Base-by-base conservation (phyloP, 805 yeast genomes). In the Myxozyma monticola region DNA sequence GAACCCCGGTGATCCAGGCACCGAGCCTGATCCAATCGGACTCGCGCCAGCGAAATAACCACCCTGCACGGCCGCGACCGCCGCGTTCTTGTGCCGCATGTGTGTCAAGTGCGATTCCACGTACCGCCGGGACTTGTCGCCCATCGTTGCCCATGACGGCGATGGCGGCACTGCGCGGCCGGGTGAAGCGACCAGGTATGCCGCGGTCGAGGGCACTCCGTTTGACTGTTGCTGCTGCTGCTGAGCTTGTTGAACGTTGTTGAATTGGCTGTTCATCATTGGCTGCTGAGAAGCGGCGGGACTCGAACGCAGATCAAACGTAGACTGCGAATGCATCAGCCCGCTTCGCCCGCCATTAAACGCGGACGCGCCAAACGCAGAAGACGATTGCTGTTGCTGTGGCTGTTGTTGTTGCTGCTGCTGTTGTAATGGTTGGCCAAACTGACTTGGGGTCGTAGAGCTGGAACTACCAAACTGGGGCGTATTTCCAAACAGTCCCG, bases 231-330 rank as follows among this genome's bases (percentile, higher is more conserved):
- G 58, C 45, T 41, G 56, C 18, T 34, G 55, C 33, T 47, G 57
- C 12, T 49, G 60, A n/a, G n/a, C n/a, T 25, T 51, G 60, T 20
- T 45, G 42, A 17, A 43, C n/a, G 63, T n/a, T 17, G 21, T 14
- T 18, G 47, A 10, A 41, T 9, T 37, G 53, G 64, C 15, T 47
- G 60, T 39, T 55, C 61, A 45, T 51, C 30, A 38, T 29, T 21
- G 38, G 49, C 29, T 20, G 42, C 42, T 53, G 67, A 15, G 43
- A 45, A 42, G 57, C 56, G 21, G 54, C 41, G 10, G 56, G 49
- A 26, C 52, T 58, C 36, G 51, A 8, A 21, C 56, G 44, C 2
- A 53, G 37, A 34, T 53, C 51, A 35, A 49, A 53, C 31, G 40
- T 43, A 1, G 57, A 53, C 33, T 53, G 54, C 20, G 57, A 53